phyloP scores from a whole-genome alignment of 257 asterid species.

The Solanum bulbocastanum region DNA sequence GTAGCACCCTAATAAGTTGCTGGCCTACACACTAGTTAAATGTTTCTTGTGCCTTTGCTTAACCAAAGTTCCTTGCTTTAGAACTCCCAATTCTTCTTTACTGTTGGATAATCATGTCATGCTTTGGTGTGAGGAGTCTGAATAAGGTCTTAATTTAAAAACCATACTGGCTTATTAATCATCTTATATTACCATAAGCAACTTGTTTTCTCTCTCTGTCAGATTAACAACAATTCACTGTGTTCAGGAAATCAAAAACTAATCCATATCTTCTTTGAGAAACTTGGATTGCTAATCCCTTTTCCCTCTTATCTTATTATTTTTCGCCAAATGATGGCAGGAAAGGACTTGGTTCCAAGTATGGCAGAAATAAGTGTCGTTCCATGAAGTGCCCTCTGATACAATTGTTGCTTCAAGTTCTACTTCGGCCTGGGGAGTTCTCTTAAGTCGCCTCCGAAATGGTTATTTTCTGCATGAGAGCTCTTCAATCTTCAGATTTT shows the following conservation, averaged over 20 bases:
- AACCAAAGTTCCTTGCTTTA: not conserved
- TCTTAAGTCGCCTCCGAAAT: conserved; percentile 72
- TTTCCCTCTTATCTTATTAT: not conserved
- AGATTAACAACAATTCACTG: not conserved
- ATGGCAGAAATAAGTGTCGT: conserved; percentile 48
- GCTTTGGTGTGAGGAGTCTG: not conserved
- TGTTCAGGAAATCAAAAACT: not conserved
- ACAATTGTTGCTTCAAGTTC: conserved; percentile 80
- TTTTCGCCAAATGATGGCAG: conserved; percentile 24
- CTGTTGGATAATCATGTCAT: not conserved
- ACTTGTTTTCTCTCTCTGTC: not conserved
- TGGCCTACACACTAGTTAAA: not conserved
- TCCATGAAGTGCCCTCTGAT: conserved; percentile 69
- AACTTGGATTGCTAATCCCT: not conserved
- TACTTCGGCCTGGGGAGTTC: conserved; percentile 76
- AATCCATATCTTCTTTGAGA: not conserved
- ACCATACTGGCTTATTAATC: no score
- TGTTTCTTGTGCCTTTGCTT: not conserved
- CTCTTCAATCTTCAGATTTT: conserved; percentile 53
- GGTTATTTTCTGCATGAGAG: conserved; percentile 65
- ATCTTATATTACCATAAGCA: not conserved
- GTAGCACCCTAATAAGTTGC: not conserved
- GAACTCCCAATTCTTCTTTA: not conserved
- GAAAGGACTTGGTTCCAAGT: conserved; percentile 48
- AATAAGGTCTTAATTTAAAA: not conserved